Percentiles rank a stretch among this genome's conserved stretches.
Evolutionary conservation across 208 protist genomes (phyloP).

Genomic region (Novymonas esmeraldas): DNA sequence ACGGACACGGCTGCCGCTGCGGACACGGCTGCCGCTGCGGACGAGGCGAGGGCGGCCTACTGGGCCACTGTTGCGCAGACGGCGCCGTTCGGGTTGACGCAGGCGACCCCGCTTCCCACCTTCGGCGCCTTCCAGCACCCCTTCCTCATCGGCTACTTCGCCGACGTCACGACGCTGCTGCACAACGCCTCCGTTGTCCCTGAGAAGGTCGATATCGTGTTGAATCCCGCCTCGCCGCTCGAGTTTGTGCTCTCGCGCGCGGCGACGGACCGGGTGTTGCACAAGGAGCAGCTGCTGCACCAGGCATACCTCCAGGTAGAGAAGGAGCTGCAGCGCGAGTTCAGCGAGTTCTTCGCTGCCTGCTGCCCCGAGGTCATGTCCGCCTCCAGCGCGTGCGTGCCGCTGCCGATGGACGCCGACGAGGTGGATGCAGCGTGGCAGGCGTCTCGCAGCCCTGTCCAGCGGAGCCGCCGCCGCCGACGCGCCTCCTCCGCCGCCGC

Average conservation of each 20-base stretch:
- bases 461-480: not conserved
- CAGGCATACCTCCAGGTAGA: constrained; percentile 77
- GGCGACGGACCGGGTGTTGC: constrained; percentile 78
- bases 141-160: constrained; percentile 89
- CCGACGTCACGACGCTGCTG: constrained; percentile 84
- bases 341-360: constrained; percentile 64
- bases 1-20: not conserved
- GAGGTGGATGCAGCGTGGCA: constrained; percentile 25
- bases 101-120: constrained; percentile 75
- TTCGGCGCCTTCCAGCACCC: constrained; percentile 70
- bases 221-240: constrained; percentile 82
- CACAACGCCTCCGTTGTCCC: constrained; percentile 88
- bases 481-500: too few relatives aligned
- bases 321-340: constrained; percentile 77
- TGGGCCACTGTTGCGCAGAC: constrained; percentile 43
- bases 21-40: not conserved
- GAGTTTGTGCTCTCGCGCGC: constrained; percentile 87
- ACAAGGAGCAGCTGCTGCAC: constrained; percentile 70
- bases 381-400: constrained; percentile 76
- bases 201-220: constrained; percentile 82
- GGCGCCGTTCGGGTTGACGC: constrained; percentile 58
- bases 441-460: constrained; percentile 12
- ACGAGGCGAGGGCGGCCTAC: constrained; percentile 31
- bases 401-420: constrained; percentile 41
- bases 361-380: constrained; percentile 67